Conservation (phyloP, 257 asterid species). For the Penstemon barbatus region DNA sequence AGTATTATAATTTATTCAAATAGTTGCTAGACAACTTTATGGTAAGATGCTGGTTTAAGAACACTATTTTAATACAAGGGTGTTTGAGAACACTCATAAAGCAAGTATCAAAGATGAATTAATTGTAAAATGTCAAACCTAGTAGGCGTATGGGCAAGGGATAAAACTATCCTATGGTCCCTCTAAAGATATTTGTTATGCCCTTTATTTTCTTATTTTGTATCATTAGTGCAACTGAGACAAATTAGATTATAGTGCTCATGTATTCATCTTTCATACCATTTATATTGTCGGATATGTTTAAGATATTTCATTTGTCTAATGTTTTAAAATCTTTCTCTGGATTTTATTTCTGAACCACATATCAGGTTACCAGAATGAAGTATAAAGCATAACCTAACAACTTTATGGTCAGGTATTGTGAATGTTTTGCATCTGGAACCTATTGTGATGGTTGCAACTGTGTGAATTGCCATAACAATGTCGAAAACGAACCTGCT, state of each 20-base stretch:
- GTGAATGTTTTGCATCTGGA: slow-evolving; percentile 98
- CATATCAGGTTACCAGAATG: background rate
- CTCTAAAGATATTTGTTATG: background rate
- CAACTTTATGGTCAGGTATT: slow-evolving; percentile 63
- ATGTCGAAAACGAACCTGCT: slow-evolving; percentile 78
- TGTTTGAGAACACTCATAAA: too few relatives aligned
- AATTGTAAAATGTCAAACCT: background rate
- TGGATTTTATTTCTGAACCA: background rate
- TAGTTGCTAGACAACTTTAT: background rate
- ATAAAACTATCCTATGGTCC: background rate
- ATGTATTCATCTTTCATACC: background rate
- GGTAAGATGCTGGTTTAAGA: background rate
- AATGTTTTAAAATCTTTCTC: slow-evolving; percentile 8
- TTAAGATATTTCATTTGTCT: background rate
- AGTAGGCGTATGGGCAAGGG: background rate
- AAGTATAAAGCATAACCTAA: slow-evolving; percentile 19
- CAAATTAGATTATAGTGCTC: background rate
- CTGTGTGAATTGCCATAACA: slow-evolving; percentile 85
- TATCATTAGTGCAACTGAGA: background rate
- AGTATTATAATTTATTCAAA: too few relatives aligned
- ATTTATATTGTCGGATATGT: background rate
- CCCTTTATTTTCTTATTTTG: background rate
- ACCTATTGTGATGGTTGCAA: slow-evolving; percentile 92
- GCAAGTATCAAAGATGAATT: background rate
- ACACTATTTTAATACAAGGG: too few relatives aligned